phyloP scores from a whole-genome alignment of 169 alveolate genomes.

The Plasmodium gaboni region DNA sequence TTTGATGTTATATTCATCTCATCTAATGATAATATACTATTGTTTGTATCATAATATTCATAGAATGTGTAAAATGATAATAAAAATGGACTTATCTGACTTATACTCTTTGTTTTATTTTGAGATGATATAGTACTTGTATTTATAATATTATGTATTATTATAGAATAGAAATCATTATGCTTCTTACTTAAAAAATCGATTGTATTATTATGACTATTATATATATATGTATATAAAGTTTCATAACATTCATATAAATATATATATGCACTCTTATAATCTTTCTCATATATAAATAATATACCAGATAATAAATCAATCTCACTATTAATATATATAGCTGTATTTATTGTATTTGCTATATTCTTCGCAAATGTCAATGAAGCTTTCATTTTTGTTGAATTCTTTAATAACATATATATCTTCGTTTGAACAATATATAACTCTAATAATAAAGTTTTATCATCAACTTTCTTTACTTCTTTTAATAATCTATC shows the following conservation, averaged over 20 bases:
- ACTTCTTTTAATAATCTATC: conserved; percentile 91
- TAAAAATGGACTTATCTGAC: conserved; percentile 78
- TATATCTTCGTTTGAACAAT: conserved; percentile 94
- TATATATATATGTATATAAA: conserved; percentile 88
- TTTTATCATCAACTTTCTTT: conserved; percentile 95
- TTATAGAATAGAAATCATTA: conserved; percentile 64
- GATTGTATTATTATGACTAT: conserved; percentile 80
- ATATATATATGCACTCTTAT: conserved; percentile 95
- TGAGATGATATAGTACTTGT: conserved; percentile 70
- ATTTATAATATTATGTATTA: conserved; percentile 52
- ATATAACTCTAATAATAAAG: conserved; percentile 93
- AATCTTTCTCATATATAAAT: conserved; percentile 91
- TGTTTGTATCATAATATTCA: conserved; percentile 75
- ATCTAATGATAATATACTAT: conserved; percentile 35
- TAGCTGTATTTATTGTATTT: conserved; percentile 95
- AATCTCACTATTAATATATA: conserved; percentile 95
- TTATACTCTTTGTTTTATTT: conserved; percentile 54
- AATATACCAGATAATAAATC: conserved; percentile 93
- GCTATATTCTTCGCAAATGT: conserved; percentile 96
- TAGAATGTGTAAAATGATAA: conserved; percentile 81
- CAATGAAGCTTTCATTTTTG: conserved; percentile 94
- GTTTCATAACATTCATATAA: conserved; percentile 97
- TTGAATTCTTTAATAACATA: conserved; percentile 92
- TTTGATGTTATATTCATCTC: conserved; percentile 41
- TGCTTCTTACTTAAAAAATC: conserved; percentile 81